Conservation (phyloP, 139 green algal species). For the Zygnema circumcarinatum region DNA sequence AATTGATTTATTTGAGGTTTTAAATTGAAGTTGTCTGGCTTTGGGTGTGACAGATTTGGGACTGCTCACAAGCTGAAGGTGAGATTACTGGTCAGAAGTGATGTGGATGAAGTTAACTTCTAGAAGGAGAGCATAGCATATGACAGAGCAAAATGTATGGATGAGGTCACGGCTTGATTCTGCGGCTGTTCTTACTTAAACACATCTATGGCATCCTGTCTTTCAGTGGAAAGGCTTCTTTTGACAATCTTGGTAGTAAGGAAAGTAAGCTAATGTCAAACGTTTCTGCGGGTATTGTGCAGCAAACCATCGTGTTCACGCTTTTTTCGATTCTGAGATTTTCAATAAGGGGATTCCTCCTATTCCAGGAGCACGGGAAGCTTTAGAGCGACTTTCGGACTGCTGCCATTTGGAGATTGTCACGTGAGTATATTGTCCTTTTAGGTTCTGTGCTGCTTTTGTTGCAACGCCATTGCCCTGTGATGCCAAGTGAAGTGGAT, state of each 20-base stretch:
- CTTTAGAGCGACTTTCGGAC: conserved; percentile 71
- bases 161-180: background rate
- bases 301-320: conserved; percentile 85
- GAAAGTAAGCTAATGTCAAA: background rate
- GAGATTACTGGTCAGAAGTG: background rate
- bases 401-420: conserved; percentile 80
- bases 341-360: conserved; percentile 88
- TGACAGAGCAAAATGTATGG: background rate
- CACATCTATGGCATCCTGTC: background rate
- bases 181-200: background rate
- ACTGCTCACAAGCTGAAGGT: conserved; percentile 77
- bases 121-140: background rate
- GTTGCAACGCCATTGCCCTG: background rate
- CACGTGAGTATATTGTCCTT: conserved; percentile 48
- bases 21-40: background rate
- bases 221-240: conserved; percentile 2
- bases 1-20: background rate
- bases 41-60: conserved; percentile 79
- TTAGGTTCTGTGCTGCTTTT: background rate
- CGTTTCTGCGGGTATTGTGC: conserved; percentile 21
- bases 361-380: conserved; percentile 84
- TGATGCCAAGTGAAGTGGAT: no score
- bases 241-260: conserved; percentile 1
- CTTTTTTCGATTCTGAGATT: conserved; percentile 91
- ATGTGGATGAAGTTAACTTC: conserved; percentile 2